Percentiles rank a stretch among this genome's conserved stretches.
Conservation (phyloP, 345 rosid genomes). For the Xanthoceras sorbifolium region DNA sequence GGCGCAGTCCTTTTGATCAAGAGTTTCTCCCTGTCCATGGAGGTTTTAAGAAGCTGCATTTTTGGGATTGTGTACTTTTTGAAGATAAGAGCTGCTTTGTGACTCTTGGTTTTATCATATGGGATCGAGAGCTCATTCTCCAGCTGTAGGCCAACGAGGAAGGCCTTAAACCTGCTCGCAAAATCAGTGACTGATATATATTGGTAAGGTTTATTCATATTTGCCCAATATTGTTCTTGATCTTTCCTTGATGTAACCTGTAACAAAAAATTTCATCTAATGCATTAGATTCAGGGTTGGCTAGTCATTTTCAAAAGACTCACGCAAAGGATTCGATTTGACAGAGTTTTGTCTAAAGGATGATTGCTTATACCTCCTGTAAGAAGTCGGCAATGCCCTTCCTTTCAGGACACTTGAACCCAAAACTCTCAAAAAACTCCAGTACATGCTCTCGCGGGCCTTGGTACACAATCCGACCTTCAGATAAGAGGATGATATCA, state of each 20-base stretch:
- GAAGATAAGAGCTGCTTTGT: constrained; percentile 70
- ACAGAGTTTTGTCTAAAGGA: not conserved
- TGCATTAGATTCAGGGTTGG: no score
- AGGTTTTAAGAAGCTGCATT: constrained; percentile 63
- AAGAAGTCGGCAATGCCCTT: constrained; percentile 90
- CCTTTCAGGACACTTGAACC: constrained; percentile 83
- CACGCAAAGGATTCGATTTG: no score
- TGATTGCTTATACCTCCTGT: constrained; percentile 65
- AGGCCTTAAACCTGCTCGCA: constrained; percentile 54
- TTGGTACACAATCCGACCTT: constrained; percentile 83
- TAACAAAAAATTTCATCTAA: not conserved
- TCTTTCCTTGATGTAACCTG: constrained; percentile 92
- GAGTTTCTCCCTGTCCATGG: constrained; percentile 78
- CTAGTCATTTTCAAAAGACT: no score
- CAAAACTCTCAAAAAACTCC: constrained; percentile 67
- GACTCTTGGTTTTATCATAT: constrained; percentile 57
- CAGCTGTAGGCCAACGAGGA: constrained; percentile 62
- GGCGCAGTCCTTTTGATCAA: constrained; percentile 65
- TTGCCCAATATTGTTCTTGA: constrained; percentile 87
- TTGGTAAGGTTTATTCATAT: constrained; percentile 56
- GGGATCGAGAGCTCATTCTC: constrained; percentile 57
- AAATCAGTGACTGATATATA: constrained; percentile 66
- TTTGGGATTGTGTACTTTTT: constrained; percentile 55
- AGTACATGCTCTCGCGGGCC: constrained; percentile 73
- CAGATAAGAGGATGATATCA: constrained; percentile 71